These are phyloP conservation scores for Lomentospora prolificans DNA, from an alignment of 2,329 filamentous ascomycete genomes.

Conservation along the genomic window DNA sequence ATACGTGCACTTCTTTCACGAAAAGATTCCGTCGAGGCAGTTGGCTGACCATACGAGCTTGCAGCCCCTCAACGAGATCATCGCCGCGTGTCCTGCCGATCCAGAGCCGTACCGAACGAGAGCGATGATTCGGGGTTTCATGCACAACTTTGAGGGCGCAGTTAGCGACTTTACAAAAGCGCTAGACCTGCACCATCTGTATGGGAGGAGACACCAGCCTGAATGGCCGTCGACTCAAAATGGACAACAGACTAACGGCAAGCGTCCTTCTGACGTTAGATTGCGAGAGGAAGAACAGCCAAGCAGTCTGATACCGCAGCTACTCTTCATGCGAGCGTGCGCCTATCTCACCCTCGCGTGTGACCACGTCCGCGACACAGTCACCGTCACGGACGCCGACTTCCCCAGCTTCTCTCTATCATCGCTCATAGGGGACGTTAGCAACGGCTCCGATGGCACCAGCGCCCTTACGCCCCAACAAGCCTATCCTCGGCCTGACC, in stretches of 20 bases:
- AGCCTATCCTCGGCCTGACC: neutral
- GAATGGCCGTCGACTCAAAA: constrained; percentile 5
- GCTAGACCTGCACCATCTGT: constrained; percentile 23
- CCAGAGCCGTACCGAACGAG: constrained; percentile 61
- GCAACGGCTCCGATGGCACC: constrained; percentile 9
- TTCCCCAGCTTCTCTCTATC: neutral
- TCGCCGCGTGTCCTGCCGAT: constrained; percentile 52
- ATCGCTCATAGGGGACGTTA: neutral
- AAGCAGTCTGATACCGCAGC: constrained; percentile 62
- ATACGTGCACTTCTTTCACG: constrained; percentile 89
- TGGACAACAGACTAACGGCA: constrained; percentile 13
- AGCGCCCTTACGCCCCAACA: neutral
- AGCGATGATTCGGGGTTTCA: constrained; percentile 66
- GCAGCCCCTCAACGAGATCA: constrained; percentile 56
- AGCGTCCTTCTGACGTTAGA: constrained; percentile 19
- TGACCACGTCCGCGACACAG: constrained; percentile 1
- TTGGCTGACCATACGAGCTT: constrained; percentile 64
- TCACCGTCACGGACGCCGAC: neutral
- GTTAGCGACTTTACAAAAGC: constrained; percentile 61
- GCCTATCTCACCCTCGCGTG: constrained; percentile 60
- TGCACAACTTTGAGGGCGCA: constrained; percentile 62
- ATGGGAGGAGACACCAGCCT: constrained; percentile 14
- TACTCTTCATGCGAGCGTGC: constrained; percentile 66
- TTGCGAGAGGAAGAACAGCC: constrained; percentile 40
- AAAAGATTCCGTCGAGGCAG: constrained; percentile 72